Base-by-base conservation (phyloP, 257 asterid genomes). In the Catharanthus roseus region DNA sequence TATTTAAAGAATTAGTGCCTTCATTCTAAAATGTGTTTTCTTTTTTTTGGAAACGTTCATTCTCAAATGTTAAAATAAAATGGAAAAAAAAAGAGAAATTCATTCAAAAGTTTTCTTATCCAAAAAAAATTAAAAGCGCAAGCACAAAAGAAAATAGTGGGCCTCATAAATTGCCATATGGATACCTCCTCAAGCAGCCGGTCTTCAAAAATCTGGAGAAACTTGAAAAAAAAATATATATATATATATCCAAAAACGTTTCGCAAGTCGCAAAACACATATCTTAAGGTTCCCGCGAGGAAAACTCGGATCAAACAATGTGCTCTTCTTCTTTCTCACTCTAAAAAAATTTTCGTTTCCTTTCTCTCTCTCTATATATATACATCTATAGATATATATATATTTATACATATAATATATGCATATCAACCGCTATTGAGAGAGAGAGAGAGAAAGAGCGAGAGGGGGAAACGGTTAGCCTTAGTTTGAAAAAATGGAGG, bases 401-500 rank as follows among this genome's bases (percentile, higher is more conserved):
- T 39, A 41, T 42, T n/a, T n/a, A n/a, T n/a, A n/a, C n/a, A n/a
- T n/a, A n/a, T n/a, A n/a, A n/a, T n/a, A n/a, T 44, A 31, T 56
- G 23, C 21, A 69, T 38, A 69, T 23, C n/a, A 7, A 23, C 21
- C 33, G 33, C 26, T 51, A 54, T 54, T n/a, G 19, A 51, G 2
- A 57, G 28, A 36, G 66, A 23, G 54, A 21, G 8, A 38, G 8
- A 38, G 8, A 38, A 38, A 38, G 8, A 38, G 8, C 42, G 42
- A 38, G 3, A 3, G 38, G 61, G 38, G 72, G 0, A 19, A 53
- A 33, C 50, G 54, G 62, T 73, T 73, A 10, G 58, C 18, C 28
- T 62, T 38, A 29, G 23, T 66, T 66, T 66, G 64, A 66, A 69
- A 44, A 65, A 23, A 67, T 65, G 70, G 99, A 95, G 79, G 97